Evolutionary conservation across 495 filamentous ascomycete species (phyloP).

Genomic region (Neurospora sp.): DNA sequence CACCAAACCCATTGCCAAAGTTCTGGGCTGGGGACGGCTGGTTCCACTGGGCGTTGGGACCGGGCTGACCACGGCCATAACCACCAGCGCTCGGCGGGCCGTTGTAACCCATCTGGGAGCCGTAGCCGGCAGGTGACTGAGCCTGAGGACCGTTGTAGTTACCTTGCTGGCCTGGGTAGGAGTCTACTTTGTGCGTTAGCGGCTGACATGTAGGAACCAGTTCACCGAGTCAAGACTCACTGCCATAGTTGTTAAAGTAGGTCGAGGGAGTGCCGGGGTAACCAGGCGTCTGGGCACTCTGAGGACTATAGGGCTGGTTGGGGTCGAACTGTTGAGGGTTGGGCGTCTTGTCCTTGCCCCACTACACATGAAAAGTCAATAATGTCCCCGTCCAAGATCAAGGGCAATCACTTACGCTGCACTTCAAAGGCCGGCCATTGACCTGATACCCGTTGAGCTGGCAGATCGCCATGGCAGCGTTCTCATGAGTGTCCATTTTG

Average conservation of each 20-base stretch:
- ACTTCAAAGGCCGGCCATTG: conserved; percentile 94
- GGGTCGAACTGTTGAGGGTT: conserved; percentile 68
- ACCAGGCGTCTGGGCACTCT: conserved; percentile 43
- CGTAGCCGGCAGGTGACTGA: conserved; percentile 50
- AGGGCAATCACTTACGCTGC: conserved; percentile 53
- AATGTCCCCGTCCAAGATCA: neutral
- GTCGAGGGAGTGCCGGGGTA: conserved; percentile 66
- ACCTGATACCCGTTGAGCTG: conserved; percentile 95
- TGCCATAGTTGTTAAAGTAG: conserved; percentile 90
- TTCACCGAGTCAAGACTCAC: conserved; percentile 39
- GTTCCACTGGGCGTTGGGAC: conserved; percentile 65
- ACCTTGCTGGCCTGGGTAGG: conserved; percentile 43
- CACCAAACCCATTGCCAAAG: conserved; percentile 50
- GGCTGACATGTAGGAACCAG: conserved; percentile 10
- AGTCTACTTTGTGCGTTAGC: conserved; percentile 22
- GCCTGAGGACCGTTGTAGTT: conserved; percentile 43
- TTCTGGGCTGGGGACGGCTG: conserved; percentile 48
- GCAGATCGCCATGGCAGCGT: conserved; percentile 97
- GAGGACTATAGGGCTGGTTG: conserved; percentile 64
- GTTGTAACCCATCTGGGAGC: conserved; percentile 50
- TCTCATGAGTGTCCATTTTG: conserved; percentile 99
- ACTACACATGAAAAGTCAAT: conserved; percentile 46
- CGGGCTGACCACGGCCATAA: conserved; percentile 72
- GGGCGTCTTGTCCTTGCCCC: conserved; percentile 97
- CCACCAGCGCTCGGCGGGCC: conserved; percentile 66